A percentile compares a stretch with the other conserved stretches of the same genome.
Evolutionary conservation across 1,139 yeast species (phyloP).

Genomic region (Barnettozyma hawaiiensis): DNA sequence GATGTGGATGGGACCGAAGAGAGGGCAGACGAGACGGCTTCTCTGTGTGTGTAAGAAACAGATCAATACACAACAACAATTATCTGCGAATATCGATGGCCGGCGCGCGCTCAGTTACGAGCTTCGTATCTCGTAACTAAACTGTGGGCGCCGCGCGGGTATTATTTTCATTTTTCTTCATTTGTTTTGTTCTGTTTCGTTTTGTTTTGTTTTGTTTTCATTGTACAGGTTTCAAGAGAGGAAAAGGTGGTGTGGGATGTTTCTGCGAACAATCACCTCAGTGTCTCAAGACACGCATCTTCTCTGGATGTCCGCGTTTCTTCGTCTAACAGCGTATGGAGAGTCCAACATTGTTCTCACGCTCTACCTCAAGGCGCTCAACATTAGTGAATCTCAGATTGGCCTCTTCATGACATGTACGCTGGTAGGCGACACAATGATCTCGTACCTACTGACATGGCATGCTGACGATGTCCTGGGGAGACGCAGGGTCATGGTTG

Average conservation of each 20-base stretch:
- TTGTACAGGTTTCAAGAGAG: background rate
- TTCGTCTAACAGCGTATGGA: conserved; percentile 75
- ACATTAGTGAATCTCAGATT: conserved; percentile 50
- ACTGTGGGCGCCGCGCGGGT: too few species aligned
- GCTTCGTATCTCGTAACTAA: too few species aligned
- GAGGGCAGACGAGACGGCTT: too few species aligned
- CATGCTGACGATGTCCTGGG: conserved; percentile 73
- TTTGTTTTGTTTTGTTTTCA: background rate
- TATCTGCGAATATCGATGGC: too few species aligned
- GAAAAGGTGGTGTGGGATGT: too few species aligned
- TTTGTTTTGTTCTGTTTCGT: background rate
- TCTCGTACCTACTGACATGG: conserved; percentile 72
- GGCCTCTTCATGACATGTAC: conserved; percentile 85
- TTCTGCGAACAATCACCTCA: background rate
- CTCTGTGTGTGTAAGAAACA: too few species aligned
- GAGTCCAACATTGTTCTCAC: conserved; percentile 77
- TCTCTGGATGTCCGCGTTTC: conserved; percentile 65
- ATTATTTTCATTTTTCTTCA: too few species aligned
- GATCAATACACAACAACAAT: too few species aligned
- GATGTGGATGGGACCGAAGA: too few species aligned
- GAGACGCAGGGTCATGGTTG: conserved; percentile 55
- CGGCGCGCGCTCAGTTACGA: too few species aligned
- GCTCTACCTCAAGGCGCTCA: conserved; percentile 54
- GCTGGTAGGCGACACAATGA: conserved; percentile 67
- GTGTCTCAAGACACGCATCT: conserved; percentile 49